Base-by-base conservation (phyloP, 768 basidiomycete species). In the Boletus rubropictus region DNA sequence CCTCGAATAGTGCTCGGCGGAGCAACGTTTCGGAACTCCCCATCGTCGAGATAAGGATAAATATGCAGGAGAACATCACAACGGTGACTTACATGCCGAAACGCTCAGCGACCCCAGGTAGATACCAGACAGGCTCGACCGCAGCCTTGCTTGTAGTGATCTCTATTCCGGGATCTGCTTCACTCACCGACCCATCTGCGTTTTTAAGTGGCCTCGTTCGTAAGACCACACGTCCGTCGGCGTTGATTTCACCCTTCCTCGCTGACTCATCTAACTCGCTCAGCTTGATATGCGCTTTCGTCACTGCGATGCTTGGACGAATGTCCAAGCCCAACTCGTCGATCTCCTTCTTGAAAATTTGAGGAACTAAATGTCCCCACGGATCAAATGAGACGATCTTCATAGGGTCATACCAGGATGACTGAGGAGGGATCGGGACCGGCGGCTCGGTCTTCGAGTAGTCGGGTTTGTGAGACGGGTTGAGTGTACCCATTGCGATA, bases 331-430 rank as follows among this genome's bases (percentile, higher is more conserved):
- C 87, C 41, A 71, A 65, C 34, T 74, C 76, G 32, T 84, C 80
- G 22, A 78, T 69, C 63, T 85, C 80, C 35, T 69, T 69, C 43
- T 71, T 72, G 69, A 83, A 93, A 0, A 85, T 78, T 22, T 76
- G 76, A 4, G 85, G 89, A 0, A 84, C 87, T 42, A 95, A 70
- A 57, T 95, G 92, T 2, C 94, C 94, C 80, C 83, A 96, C 0
- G 94, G 94, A 58, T 98, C 94, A 62, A 97, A 86, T 4, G 84
- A 82, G 33, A 95, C 93, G 57, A 97, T 93, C 77, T 89, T 89
- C 53, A 52, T 55, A 5, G 81, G 74, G 55, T 86, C 80, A 35
- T 67, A 78, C 94, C 94, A 98, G 5, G 80, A 65, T 0, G 84
- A 80, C 54, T 88, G 81, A 14, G 81, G 84, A 11, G 82, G 84